Percentiles rank a stretch among this genome's conserved stretches.
phyloP scores from a whole-genome alignment of 2,329 filamentous ascomycete genomes.

The Aureobasidium namibiae region DNA sequence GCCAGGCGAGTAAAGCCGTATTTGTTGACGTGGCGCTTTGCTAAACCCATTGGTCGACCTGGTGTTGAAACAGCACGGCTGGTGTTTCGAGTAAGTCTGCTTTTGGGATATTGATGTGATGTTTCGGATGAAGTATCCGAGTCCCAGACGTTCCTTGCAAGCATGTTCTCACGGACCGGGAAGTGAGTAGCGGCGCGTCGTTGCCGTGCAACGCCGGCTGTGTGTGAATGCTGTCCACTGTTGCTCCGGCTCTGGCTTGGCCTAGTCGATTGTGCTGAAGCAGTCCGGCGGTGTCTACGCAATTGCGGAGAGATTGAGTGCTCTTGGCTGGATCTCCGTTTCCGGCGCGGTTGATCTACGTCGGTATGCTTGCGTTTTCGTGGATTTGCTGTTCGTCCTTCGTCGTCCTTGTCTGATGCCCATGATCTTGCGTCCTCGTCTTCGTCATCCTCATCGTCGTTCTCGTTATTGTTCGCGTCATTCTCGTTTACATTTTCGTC shows the following conservation, averaged over 20 bases:
- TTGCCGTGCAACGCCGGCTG: conserved; percentile 17
- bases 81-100: conserved; percentile 44
- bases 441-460: conserved; percentile 9
- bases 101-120: conserved; percentile 54
- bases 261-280: conserved; percentile 54
- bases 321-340: conserved; percentile 17
- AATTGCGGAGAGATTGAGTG: conserved; percentile 54
- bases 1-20: conserved; percentile 87
- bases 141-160: conserved; percentile 41
- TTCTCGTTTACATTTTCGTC: not conserved
- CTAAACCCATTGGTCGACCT: conserved; percentile 50
- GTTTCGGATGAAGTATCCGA: conserved; percentile 46
- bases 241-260: conserved; percentile 41
- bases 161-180: conserved; percentile 24
- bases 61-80: conserved; percentile 45
- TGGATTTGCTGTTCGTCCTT: conserved; percentile 24
- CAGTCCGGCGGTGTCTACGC: conserved; percentile 53
- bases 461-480: not conserved
- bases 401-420: conserved; percentile 14
- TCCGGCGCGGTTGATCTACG: conserved; percentile 11
- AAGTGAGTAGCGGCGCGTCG: conserved; percentile 45
- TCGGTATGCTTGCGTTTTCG: conserved; percentile 27
- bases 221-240: conserved; percentile 1
- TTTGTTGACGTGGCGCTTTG: conserved; percentile 80
- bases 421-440: conserved; percentile 13